A percentile compares a stretch with the other conserved stretches of the same genome.
Conservation (phyloP, 805 yeast genomes). For the Millerozyma acaciae region DNA sequence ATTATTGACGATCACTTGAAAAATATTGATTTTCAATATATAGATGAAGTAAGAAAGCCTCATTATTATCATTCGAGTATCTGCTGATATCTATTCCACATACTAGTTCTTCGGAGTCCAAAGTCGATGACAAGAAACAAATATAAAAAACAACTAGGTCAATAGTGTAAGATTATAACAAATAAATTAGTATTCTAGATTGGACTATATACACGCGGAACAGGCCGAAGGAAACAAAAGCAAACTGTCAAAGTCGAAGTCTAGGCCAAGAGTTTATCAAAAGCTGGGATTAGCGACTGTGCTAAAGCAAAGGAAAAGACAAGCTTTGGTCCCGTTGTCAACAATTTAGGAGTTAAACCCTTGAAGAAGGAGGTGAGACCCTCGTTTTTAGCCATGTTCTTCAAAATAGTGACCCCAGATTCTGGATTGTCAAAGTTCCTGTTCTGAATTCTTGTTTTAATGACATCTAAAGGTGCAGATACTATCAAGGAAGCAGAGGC, state of each 20-base stretch:
- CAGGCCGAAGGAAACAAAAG: too few relatives aligned
- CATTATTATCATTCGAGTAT: too few relatives aligned
- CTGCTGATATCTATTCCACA: too few relatives aligned
- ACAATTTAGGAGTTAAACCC: slow-evolving; percentile 92
- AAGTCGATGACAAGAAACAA: too few relatives aligned
- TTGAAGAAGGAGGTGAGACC: slow-evolving; percentile 89
- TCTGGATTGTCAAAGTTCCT: slow-evolving; percentile 94
- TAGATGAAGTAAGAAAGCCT: slow-evolving; percentile 31
- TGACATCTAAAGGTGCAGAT: slow-evolving; percentile 96
- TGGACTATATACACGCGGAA: too few relatives aligned
- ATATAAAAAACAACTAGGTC: too few relatives aligned
- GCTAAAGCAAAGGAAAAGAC: slow-evolving; percentile 98
- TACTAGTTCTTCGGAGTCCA: too few relatives aligned
- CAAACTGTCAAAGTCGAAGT: too few relatives aligned
- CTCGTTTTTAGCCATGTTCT: slow-evolving; percentile 89
- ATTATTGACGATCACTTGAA: slow-evolving; percentile 31
- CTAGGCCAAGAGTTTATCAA: slow-evolving; percentile 62
- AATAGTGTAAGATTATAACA: too few relatives aligned
- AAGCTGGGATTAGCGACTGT: slow-evolving; percentile 93
- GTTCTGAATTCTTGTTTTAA: slow-evolving; percentile 98
- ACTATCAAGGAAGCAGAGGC: slow-evolving; percentile 96
- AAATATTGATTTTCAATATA: slow-evolving; percentile 33
- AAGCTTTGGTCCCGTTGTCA: slow-evolving; percentile 97
- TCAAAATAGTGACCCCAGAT: slow-evolving; percentile 86
- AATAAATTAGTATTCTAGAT: too few relatives aligned